A percentile compares a stretch with the other conserved stretches of the same genome.
Evolutionary conservation across 257 asterid species (phyloP).

Genomic region (Solanum pennellii): DNA sequence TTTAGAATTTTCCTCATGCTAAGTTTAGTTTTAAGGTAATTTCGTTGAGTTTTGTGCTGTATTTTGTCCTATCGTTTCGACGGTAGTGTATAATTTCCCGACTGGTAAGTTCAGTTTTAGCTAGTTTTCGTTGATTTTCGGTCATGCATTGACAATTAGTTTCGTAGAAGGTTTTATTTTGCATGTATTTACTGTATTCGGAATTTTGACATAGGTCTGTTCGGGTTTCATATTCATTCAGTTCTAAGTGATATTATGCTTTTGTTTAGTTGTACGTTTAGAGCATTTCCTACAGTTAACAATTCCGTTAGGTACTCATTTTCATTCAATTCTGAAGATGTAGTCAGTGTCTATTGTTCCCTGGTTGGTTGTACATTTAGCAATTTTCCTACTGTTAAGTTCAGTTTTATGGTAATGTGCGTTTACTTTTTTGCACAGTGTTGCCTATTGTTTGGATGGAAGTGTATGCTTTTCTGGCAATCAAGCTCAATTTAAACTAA

Average conservation of each 20-base stretch:
- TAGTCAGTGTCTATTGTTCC: neutral
- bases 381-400: neutral
- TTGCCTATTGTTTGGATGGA: neutral
- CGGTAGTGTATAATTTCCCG: neutral
- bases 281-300: neutral
- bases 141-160: neutral
- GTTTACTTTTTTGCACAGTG: neutral
- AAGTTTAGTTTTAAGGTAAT: neutral
- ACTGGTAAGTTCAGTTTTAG: neutral
- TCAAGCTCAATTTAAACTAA: neutral
- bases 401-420: neutral
- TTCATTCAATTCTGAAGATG: neutral
- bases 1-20: neutral
- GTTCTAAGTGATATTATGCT: neutral
- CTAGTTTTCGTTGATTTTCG: neutral
- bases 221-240: neutral
- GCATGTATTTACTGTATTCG: neutral
- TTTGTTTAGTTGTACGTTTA: neutral
- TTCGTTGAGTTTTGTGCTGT: neutral
- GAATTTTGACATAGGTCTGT: neutral
- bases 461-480: neutral
- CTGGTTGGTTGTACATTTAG: neutral
- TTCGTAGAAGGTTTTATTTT: neutral
- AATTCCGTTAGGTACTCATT: neutral
- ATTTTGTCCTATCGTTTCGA: neutral